These are phyloP conservation scores for Puccinellia tenuiflora DNA, from an alignment of 176 grass and related monocot genomes.

Conservation along the genomic window DNA sequence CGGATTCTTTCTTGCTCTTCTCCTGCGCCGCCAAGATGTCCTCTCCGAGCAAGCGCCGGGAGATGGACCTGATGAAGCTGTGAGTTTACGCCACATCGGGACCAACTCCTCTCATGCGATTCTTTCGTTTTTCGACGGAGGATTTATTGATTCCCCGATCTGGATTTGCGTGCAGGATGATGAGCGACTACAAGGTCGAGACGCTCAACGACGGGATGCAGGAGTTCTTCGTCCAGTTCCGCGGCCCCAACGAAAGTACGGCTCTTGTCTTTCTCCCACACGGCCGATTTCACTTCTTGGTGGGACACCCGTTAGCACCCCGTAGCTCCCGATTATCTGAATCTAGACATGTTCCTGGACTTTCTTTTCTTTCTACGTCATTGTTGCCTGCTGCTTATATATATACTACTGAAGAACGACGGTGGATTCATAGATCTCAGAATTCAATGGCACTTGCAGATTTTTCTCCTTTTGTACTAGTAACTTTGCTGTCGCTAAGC, in stretches of 20 bases:
- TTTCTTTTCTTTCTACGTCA: background rate
- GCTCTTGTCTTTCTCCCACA: background rate
- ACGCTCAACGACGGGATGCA: conserved; percentile 96
- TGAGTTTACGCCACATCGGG: conserved; percentile 11
- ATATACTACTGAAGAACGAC: background rate
- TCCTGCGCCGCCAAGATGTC: conserved; percentile 45
- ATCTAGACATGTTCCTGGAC: conserved; percentile 1
- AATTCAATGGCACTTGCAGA: no score
- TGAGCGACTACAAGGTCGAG: conserved; percentile 99
- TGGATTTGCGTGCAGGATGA: conserved; percentile 62
- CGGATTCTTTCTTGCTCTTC: background rate
- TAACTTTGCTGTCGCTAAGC: no score
- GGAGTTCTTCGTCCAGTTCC: conserved; percentile 91
- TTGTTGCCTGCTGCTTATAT: background rate
- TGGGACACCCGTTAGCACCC: background rate
- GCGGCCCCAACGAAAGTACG: conserved; percentile 77
- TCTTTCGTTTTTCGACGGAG: background rate
- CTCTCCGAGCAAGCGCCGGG: conserved; percentile 93
- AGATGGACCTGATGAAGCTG: conserved; percentile 99
- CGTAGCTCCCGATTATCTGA: background rate
- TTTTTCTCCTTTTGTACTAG: no score
- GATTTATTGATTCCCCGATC: background rate
- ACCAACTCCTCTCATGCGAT: background rate
- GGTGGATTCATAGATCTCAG: no score
- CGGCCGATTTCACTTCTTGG: background rate